Base-by-base conservation (phyloP, 192 early-diverging fungal genomes). In the Coemansia sp. region DNA sequence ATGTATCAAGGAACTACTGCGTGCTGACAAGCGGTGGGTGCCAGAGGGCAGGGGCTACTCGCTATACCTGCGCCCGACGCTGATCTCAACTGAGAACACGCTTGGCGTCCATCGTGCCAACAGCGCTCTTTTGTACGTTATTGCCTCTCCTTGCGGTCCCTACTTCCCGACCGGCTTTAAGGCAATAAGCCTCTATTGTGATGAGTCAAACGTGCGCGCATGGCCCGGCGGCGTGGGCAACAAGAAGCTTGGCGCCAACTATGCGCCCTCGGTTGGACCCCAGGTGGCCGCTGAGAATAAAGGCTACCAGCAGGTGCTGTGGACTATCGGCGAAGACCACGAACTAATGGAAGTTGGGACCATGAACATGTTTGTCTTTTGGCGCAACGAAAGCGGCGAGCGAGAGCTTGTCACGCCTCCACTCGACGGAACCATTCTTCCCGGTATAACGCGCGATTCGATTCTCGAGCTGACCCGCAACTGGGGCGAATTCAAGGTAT, bases 201-300 rank as follows among this genome's bases (percentile, higher is more conserved):
- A 94, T 32, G 85, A 86, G 63, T 83, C 93, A 32, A 92, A 90
- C 70, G 90, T 94, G 54, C 89, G 96, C 58, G 96, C 96, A 22
- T 96, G 94, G 94, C 94, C 94, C 21, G 92, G 94, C 19, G 96
- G 96, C 54, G 93, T 94, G 25, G 96, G 96, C 71, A 90, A 92
- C 73, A 86, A 88, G 62, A 98, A 98, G 86, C 75, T 96, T 65
- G 96, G 96, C 32, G 91, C 72, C 62, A 83, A 83, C 81, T 83
- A 83, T 65, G 81, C 76, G 55, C 76, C 72, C 24, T 73, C 72
- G 55, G 66, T 87, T 20, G 68, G 74, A 32, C 89, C 96, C 23
- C 95, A 96, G 79, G 80, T 93, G 31, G 85, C 91, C 64, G 96
- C 95, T 54, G 91, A 90, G 71, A 84, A 89, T 75, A 82, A 91